Evolutionary conservation across 2,329 filamentous ascomycete species (phyloP).

Genomic region (Epichloe uncinata): DNA sequence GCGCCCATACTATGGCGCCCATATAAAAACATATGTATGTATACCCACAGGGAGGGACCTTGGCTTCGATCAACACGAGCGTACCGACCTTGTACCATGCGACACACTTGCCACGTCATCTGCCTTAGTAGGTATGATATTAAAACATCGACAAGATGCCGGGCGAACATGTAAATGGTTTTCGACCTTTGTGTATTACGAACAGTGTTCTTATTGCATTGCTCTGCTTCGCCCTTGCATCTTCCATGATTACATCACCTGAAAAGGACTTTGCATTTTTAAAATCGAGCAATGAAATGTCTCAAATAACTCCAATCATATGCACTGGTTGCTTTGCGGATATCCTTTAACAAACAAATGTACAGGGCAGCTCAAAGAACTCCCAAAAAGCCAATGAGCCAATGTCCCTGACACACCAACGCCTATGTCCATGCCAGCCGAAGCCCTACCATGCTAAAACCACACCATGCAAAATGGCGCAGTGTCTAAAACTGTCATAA

Average conservation of each 20-base stretch:
- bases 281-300: not conserved
- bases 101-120: no score
- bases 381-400: not conserved
- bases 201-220: not conserved
- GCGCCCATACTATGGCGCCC: no score
- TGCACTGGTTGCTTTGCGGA: constrained; percentile 7
- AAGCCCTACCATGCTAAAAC: constrained; percentile 13
- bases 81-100: no score
- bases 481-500: constrained; percentile 9
- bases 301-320: constrained; percentile 6
- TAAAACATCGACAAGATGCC: no score
- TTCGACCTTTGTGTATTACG: not conserved
- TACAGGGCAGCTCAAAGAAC: not conserved
- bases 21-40: no score
- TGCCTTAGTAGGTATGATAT: no score
- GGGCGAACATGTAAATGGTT: no score
- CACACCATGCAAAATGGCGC: constrained; percentile 9
- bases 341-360: constrained; percentile 1
- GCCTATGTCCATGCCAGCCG: constrained; percentile 9
- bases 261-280: not conserved
- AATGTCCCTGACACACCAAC: constrained; percentile 13
- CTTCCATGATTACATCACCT: not conserved
- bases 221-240: not conserved
- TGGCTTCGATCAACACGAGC: no score
- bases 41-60: no score